phyloP scores from a whole-genome alignment of 202 grass and related monocot species.

The Panicum hallii region DNA sequence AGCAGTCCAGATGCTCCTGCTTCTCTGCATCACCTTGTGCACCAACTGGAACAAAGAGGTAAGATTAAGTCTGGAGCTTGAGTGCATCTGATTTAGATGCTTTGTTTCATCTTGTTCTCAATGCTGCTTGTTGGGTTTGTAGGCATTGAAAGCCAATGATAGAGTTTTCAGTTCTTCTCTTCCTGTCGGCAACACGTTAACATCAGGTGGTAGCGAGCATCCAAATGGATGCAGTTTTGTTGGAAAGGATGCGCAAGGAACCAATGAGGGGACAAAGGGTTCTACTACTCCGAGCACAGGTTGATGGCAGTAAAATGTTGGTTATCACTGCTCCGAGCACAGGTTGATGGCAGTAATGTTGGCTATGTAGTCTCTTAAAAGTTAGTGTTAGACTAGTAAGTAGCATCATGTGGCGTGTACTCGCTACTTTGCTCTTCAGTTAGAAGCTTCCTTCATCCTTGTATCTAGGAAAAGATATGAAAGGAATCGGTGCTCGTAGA shows the following conservation, averaged over 20 bases:
- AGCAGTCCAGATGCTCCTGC: constrained; percentile 50
- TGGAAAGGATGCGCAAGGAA: not conserved
- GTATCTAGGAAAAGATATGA: too few species aligned
- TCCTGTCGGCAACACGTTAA: not conserved
- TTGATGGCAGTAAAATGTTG: not conserved
- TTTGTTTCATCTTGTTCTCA: not conserved
- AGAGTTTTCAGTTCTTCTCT: constrained; percentile 50
- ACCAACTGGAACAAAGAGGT: constrained; percentile 75
- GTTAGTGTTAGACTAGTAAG: too few species aligned
- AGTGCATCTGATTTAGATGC: not conserved
- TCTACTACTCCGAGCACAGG: not conserved
- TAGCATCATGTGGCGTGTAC: too few species aligned
- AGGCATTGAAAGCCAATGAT: constrained; percentile 63
- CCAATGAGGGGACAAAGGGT: not conserved
- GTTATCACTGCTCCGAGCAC: too few species aligned
- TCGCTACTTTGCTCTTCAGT: too few species aligned
- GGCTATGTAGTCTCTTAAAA: too few species aligned
- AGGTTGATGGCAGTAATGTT: too few species aligned
- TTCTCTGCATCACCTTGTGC: constrained; percentile 42
- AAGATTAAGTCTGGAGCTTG: not conserved
- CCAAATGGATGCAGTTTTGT: not conserved
- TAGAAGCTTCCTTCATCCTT: too few species aligned
- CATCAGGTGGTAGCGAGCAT: not conserved
- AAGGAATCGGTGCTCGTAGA: too few species aligned
- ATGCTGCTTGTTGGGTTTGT: not conserved